Evolutionary conservation across 192 early-diverging fungal genomes (phyloP).

Genomic region (Coemansia brasiliensis): DNA sequence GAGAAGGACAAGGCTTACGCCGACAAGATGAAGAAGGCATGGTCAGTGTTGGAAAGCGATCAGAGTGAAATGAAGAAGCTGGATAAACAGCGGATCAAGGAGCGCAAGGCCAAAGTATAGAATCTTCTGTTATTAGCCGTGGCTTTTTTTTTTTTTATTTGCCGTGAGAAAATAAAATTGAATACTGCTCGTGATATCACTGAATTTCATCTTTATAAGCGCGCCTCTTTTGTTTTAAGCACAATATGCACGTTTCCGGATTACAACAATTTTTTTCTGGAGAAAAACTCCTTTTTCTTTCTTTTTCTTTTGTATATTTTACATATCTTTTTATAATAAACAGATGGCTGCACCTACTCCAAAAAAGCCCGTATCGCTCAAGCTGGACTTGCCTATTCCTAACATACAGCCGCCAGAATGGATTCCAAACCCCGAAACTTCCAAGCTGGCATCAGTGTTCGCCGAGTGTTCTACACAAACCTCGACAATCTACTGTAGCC

Average conservation of each 20-base stretch:
- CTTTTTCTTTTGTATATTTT: too few relatives aligned
- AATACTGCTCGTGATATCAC: too few relatives aligned
- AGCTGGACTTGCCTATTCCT: not conserved
- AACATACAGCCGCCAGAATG: slow-evolving; percentile 8
- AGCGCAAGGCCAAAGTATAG: slow-evolving; percentile 47
- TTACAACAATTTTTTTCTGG: too few relatives aligned
- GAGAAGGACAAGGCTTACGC: slow-evolving; percentile 84
- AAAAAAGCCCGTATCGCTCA: not conserved
- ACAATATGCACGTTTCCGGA: too few relatives aligned
- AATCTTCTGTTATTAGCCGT: not conserved
- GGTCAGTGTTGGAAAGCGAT: slow-evolving; percentile 81
- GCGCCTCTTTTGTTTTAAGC: too few relatives aligned
- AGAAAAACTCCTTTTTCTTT: too few relatives aligned
- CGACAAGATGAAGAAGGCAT: slow-evolving; percentile 87
- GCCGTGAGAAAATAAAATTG: too few relatives aligned
- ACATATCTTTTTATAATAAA: too few relatives aligned
- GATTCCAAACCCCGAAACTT: slow-evolving; percentile 34
- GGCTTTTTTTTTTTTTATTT: not conserved
- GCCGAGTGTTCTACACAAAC: not conserved
- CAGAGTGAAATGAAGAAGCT: slow-evolving; percentile 76
- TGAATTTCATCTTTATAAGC: too few relatives aligned
- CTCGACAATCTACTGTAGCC: slow-evolving; percentile 38
- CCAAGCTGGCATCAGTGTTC: slow-evolving; percentile 37
- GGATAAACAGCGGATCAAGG: slow-evolving; percentile 58
- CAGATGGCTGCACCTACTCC: not conserved